Evolutionary conservation across 768 basidiomycete species (phyloP).

Genomic region (Clitopilus hobsonii): DNA sequence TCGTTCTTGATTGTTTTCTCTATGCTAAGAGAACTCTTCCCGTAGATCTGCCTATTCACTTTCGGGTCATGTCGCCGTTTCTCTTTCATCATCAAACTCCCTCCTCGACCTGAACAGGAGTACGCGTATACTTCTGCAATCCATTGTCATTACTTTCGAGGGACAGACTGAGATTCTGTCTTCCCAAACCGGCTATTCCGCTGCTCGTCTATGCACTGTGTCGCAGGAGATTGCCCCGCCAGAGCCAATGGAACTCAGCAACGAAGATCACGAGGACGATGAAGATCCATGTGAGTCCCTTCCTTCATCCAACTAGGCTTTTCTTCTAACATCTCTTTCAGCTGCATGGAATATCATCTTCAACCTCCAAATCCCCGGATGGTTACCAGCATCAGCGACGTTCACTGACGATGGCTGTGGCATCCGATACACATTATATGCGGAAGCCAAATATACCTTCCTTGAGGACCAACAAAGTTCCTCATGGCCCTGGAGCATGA

Average conservation of each 20-base stretch:
- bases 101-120: slow-evolving; percentile 52
- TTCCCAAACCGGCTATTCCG: slow-evolving; percentile 59
- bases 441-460: slow-evolving; percentile 55
- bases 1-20: neutral
- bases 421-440: slow-evolving; percentile 62
- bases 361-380: slow-evolving; percentile 82
- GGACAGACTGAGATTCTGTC: slow-evolving; percentile 78
- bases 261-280: slow-evolving; percentile 58
- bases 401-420: slow-evolving; percentile 52
- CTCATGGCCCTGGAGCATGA: slow-evolving; percentile 42
- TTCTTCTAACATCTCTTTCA: slow-evolving; percentile 13
- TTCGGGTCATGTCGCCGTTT: slow-evolving; percentile 72
- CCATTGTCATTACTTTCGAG: slow-evolving; percentile 75
- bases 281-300: slow-evolving; percentile 40
- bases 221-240: slow-evolving; percentile 55
- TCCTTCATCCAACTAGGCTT: neutral
- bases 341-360: slow-evolving; percentile 73
- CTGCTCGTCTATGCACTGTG: slow-evolving; percentile 62
- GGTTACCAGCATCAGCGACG: slow-evolving; percentile 66
- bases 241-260: slow-evolving; percentile 55
- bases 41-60: slow-evolving; percentile 81
- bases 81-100: slow-evolving; percentile 52
- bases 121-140: slow-evolving; percentile 55
- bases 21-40: too few relatives aligned
- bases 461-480: slow-evolving; percentile 32